phyloP scores from a whole-genome alignment of 1,139 yeast species.

The Pichia sp. region DNA sequence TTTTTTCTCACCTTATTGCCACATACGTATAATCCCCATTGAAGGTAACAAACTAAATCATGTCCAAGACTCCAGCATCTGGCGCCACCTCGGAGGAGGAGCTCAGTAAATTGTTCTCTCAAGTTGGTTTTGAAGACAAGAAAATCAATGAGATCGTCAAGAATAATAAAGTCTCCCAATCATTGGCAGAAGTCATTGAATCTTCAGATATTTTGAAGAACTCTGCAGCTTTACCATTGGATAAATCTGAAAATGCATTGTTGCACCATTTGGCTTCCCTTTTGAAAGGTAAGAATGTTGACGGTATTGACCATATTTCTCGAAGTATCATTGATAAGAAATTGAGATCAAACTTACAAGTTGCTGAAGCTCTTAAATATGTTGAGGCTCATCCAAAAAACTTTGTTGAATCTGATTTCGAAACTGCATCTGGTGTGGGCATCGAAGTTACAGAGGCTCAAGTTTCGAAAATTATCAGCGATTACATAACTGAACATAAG shows the following conservation, averaged over 20 bases:
- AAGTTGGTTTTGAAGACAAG: slow-evolving; percentile 67
- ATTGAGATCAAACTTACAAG: slow-evolving; percentile 64
- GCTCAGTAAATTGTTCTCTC: slow-evolving; percentile 44
- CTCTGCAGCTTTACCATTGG: slow-evolving; percentile 31
- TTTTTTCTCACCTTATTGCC: neutral
- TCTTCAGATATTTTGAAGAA: slow-evolving; percentile 32
- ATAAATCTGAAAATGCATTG: slow-evolving; percentile 53
- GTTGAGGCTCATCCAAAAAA: slow-evolving; percentile 45
- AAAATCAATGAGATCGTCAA: slow-evolving; percentile 71
- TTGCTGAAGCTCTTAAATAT: slow-evolving; percentile 77
- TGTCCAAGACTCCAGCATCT: neutral
- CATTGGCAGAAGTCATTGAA: slow-evolving; percentile 56
- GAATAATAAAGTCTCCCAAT: slow-evolving; percentile 75
- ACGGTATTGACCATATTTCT: slow-evolving; percentile 50
- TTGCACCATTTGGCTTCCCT: slow-evolving; percentile 75
- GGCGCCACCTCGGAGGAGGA: slow-evolving; percentile 34
- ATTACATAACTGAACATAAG: slow-evolving; percentile 56
- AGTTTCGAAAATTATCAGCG: slow-evolving; percentile 52
- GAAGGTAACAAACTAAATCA: neutral
- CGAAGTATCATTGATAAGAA: slow-evolving; percentile 61
- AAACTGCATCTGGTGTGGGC: slow-evolving; percentile 77
- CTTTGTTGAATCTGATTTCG: slow-evolving; percentile 45
- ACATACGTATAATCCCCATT: neutral
- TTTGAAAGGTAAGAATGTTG: slow-evolving; percentile 43
- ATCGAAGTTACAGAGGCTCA: slow-evolving; percentile 62